phyloP scores from a whole-genome alignment of 225 moss, liverwort and hornwort genomes.

The Neckera pumila region DNA sequence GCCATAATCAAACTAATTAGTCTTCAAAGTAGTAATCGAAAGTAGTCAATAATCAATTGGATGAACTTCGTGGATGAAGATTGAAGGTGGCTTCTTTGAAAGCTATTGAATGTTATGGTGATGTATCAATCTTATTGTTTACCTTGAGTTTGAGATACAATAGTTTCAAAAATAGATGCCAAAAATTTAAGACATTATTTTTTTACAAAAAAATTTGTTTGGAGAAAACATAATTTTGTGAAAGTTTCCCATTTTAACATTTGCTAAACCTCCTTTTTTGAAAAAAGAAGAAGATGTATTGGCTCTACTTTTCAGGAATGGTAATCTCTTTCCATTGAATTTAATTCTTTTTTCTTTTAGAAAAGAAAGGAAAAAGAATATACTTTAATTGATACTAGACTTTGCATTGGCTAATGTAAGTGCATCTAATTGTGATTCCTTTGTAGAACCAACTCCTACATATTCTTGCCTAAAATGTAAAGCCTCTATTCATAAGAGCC shows the following conservation, averaged over 20 bases:
- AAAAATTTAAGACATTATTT: not conserved
- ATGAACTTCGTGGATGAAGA: rapidly evolving
- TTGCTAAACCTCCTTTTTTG: not conserved
- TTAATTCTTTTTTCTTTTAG: not conserved
- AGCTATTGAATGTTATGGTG: not conserved
- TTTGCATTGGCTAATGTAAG: not conserved
- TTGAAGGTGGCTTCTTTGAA: not conserved
- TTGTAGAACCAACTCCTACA: rapidly evolving
- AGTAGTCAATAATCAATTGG: rapidly evolving
- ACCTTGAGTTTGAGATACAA: not conserved
- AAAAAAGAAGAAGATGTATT: not conserved
- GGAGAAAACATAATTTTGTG: not conserved
- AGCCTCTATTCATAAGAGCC: not conserved
- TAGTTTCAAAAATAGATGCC: not conserved
- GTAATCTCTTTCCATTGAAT: not conserved
- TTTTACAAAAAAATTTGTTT: not conserved
- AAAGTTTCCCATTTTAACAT: not conserved
- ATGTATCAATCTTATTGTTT: not conserved
- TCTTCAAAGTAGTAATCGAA: not conserved
- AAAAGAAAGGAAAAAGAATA: not conserved
- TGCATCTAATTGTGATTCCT: not conserved
- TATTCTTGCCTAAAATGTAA: not conserved
- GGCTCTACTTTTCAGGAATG: rapidly evolving
- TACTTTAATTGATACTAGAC: not conserved
- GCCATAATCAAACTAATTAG: rapidly evolving